A percentile compares a stretch with the other conserved stretches of the same genome.
phyloP scores from a whole-genome alignment of 768 basidiomycete genomes.

The Tephrocybe sp. region DNA sequence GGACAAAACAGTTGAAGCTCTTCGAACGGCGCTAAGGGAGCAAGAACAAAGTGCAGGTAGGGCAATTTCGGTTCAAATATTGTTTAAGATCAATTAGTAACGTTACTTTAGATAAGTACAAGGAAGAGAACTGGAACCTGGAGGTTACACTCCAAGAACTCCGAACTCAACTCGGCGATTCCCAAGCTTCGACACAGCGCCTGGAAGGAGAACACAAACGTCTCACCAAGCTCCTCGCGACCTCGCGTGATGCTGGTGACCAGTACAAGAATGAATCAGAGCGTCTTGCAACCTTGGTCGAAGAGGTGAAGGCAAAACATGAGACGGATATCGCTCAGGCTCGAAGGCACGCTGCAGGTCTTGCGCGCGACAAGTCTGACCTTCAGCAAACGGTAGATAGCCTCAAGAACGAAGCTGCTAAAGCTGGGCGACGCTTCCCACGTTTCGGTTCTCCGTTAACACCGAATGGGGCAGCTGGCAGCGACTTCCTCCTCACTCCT shows the following conservation, averaged over 20 bases:
- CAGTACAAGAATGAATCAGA: constrained; percentile 86
- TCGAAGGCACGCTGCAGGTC: constrained; percentile 81
- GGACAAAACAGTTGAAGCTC: constrained; percentile 73
- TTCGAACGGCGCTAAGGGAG: constrained; percentile 70
- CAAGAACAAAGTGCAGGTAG: constrained; percentile 82
- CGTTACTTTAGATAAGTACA: constrained; percentile 74
- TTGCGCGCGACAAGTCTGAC: constrained; percentile 92
- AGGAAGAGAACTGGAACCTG: constrained; percentile 99
- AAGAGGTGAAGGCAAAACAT: constrained; percentile 85
- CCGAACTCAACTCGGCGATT: constrained; percentile 64
- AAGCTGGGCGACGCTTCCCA: constrained; percentile 60
- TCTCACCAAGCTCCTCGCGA: constrained; percentile 70
- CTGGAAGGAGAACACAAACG: constrained; percentile 84
- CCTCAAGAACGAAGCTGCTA: constrained; percentile 69
- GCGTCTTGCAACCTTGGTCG: constrained; percentile 58
- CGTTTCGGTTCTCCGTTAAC: constrained; percentile 75
- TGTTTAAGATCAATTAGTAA: constrained; percentile 6
- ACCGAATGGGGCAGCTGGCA: constrained; percentile 48
- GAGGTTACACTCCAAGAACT: constrained; percentile 92
- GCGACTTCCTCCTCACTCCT: constrained; percentile 56
- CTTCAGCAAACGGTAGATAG: constrained; percentile 79
- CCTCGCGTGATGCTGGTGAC: constrained; percentile 74
- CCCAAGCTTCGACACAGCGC: constrained; percentile 63
- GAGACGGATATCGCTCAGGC: constrained; percentile 95
- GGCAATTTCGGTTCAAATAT: constrained; percentile 22